Evolutionary conservation across 2,329 filamentous ascomycete genomes (phyloP), one percentile per base, ranked within the genome.

Genomic region (Zalaria obscura): DNA sequence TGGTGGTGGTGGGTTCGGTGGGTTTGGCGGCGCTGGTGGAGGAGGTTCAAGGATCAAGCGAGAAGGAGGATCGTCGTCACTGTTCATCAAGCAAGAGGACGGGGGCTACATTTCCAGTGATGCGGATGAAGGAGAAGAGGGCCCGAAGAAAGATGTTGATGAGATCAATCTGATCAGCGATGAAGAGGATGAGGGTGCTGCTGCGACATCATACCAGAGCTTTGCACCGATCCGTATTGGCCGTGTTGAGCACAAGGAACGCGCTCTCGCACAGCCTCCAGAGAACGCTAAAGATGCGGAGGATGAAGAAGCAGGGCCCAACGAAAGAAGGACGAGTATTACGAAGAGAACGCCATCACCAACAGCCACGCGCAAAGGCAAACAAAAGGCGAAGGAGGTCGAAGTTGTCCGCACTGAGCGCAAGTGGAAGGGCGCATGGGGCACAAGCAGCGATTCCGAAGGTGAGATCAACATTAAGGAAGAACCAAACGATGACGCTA

Each of bases 111-210:
- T 65, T 5, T 67, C 66, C 7, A 68, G 66, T 29, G 69, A 70
- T 38, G 70, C 74, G 25, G 66, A 69, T 31, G 62, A 66, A 41
- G 72, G 70, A 27, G 61, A 66, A 35, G 56, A 61, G 25, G 65
- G 60, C 25, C 61, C 64, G 34, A 63, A 69, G 40, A 60, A 69
- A 40, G 68, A 74, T 46, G 73, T 80, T 42, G 75, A 79, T 47
- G 56, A 66, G n/a, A 70, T 76, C 46, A 68, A 69, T 47, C 53
- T 77, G 8, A 66, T 72, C 8, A 73, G 69, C 38, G 68, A 75
- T 42, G 71, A 73, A 27, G 65, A 69, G 36, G 52, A 53, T 25
- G 47, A 48, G 36, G 47, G 51, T 49, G 47, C 50, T 31, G 45
- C 50, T 27, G 46, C 35, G 44, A 7, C 29, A n/a, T 32, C 35